Percentiles rank a stretch among this genome's conserved stretches.
Conservation (phyloP, 2,329 filamentous ascomycete genomes). For the Ophiocordyceps australis region DNA sequence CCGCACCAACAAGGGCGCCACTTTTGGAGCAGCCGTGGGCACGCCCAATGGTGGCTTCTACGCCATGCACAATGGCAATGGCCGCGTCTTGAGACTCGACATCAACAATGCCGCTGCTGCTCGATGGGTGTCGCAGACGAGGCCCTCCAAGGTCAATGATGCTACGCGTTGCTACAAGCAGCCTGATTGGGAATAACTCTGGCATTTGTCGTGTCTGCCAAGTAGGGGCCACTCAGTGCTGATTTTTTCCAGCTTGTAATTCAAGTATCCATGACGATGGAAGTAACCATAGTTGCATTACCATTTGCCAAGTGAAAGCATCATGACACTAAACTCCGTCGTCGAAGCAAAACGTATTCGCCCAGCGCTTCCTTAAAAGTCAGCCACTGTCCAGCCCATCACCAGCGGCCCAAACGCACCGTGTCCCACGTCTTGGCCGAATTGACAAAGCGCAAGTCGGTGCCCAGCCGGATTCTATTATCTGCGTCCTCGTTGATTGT, state of each 20-base stretch:
- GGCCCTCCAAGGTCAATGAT: neutral
- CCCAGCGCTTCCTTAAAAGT: slow-evolving; percentile 5
- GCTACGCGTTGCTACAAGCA: neutral
- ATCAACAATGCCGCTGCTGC: neutral
- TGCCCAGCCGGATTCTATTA: slow-evolving; percentile 33
- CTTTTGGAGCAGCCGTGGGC: slow-evolving; percentile 1
- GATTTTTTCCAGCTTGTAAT: no score
- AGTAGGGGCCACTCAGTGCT: no score
- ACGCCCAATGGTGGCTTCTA: neutral
- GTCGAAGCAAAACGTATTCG: slow-evolving; percentile 5
- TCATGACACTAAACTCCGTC: slow-evolving; percentile 8
- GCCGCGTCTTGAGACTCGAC: neutral
- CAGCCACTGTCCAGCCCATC: neutral
- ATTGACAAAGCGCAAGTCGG: slow-evolving; percentile 36
- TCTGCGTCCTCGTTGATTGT: slow-evolving; percentile 33
- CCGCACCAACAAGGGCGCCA: neutral
- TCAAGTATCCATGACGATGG: neutral
- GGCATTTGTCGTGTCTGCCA: no score
- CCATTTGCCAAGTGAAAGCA: neutral
- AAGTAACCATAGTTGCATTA: neutral
- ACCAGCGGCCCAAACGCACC: slow-evolving; percentile 8
- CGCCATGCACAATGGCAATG: neutral
- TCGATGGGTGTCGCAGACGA: no score
- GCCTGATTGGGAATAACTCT: neutral
- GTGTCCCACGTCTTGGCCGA: slow-evolving; percentile 29